These are phyloP conservation scores for Staphylotrichum tortipilum DNA, from an alignment of 495 filamentous ascomycete genomes.

Conservation along the genomic window DNA sequence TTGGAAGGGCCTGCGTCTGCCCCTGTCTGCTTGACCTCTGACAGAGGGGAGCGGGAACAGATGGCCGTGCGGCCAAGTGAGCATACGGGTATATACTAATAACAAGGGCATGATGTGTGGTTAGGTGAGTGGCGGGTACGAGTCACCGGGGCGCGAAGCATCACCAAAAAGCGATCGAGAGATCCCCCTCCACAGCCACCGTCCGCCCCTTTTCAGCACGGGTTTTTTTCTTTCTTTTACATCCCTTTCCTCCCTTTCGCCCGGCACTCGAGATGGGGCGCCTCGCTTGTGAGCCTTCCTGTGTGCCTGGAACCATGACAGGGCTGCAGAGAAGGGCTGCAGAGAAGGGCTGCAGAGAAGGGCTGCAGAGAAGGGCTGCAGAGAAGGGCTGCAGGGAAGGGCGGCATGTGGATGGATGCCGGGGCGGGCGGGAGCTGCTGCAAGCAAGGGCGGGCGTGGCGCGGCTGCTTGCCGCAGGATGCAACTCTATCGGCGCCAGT, in stretches of 20 bases:
- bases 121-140: too few relatives aligned
- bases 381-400: not conserved
- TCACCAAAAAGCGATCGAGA: too few relatives aligned
- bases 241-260: too few relatives aligned
- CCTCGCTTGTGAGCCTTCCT: conserved; percentile 20
- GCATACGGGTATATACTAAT: too few relatives aligned
- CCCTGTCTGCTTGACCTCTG: too few relatives aligned
- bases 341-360: conserved; percentile 14
- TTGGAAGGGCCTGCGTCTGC: too few relatives aligned
- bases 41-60: not conserved
- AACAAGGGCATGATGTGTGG: too few relatives aligned
- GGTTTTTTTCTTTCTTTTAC: too few relatives aligned
- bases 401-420: not conserved
- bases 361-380: conserved; percentile 15
- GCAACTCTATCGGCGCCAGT: conserved; percentile 1
- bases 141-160: too few relatives aligned
- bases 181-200: too few relatives aligned
- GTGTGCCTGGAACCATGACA: conserved; percentile 17
- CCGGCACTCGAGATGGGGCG: not conserved
- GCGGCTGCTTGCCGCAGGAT: conserved; percentile 5
- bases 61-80: not conserved
- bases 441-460: conserved; percentile 21
- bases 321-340: conserved; percentile 11
- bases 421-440: conserved; percentile 9
- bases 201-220: too few relatives aligned